Evolutionary conservation across 495 filamentous ascomycete species (phyloP), one percentile per base, ranked within the genome.

Genomic region (Penicillium cataractarum): DNA sequence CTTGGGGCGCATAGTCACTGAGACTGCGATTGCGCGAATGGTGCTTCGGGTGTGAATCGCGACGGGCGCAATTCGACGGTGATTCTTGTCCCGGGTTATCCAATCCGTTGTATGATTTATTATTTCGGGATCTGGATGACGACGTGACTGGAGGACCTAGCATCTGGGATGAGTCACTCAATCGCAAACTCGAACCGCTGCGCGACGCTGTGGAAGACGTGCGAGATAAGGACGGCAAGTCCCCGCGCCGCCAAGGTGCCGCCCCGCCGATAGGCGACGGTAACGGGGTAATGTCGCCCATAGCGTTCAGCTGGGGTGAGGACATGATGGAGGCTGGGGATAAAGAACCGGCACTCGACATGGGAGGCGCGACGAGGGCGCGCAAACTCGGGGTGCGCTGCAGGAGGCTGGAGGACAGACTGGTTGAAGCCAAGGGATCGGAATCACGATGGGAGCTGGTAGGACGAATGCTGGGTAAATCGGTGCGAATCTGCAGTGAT

Each of bases 231-330:
- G 64, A 85, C 71, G 67, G 78, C 70, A 62, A 75, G 79, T 78
- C 69, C 80, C 79, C 67, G 79, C 85, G 60, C 4, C 67, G 66
- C 87, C 87, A 73, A n/a, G 93, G 90, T 8, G 90, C 92, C 48
- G 89, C 88, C 8, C 83, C 83, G 60, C 91, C 79, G 40, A 97
- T 83, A 8, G 95, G 95, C 6, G 95, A 97, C 12, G 95, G 95
- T 24, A 99, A 76, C 55, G 95, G 95, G 5, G 95, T 99, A 60
- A 99, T 88, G 69, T 97, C 92, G 40, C 86, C 85, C 86, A 97
- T 88, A 21, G 93, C 91, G 60, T 87, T 86, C 40, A 96, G 82
- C 60, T 89, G 86, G 3, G 93, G 92, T 19, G 88, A 90, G 6
- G 88, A 85, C 21, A 87, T 66, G 24, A 76, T 55, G 13, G 88